Evolutionary conservation across 1,139 yeast species (phyloP), one percentile per base, ranked within the genome.

Genomic region (Debaryomyces sp.): DNA sequence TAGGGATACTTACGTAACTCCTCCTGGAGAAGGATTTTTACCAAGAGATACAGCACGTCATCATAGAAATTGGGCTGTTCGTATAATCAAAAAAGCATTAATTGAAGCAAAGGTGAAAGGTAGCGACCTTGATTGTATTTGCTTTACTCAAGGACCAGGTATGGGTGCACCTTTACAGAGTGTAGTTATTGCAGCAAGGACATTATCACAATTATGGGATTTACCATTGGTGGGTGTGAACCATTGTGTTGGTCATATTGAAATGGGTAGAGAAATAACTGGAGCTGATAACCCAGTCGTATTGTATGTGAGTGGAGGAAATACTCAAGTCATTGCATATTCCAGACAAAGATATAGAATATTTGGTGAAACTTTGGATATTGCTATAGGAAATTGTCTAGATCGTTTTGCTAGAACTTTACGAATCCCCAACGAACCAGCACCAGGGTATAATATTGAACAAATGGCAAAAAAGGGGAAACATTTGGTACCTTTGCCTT

Each of bases 121-220:
- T 0, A 45, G 63, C 1, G 95, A 90, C 45, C 68, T 94, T 24
- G 97, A 92, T 66, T 91, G 96, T 58, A 88, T 94, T 47, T 91
- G 97, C 66, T 94, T 92, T 66, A 94, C 98, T 1, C 96, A 89
- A 67, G 99, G 99, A 4, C 99, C 99, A 0, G 99, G 99, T 1
- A 95, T 94, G 99, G 99, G 99, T 3, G 98, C 98, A 1, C 99
- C 99, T 0, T 72, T 94, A 50, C 97, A 94, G 59, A 84, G 95
- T 54, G 97, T 91, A 35, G 98, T 88, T 2, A 77, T 94, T 41
- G 96, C 96, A 0, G 99, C 99, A 1, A 76, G 99, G 60, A 85
- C 97, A 0, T 71, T 92, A 42, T 76, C 94, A 17, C 84, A 87
- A 56, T 64, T 94, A 60, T 91, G 96, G 96, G 63, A 80, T 5